Base-by-base conservation (phyloP, 768 basidiomycete genomes). In the Strobilomyces confusus region DNA sequence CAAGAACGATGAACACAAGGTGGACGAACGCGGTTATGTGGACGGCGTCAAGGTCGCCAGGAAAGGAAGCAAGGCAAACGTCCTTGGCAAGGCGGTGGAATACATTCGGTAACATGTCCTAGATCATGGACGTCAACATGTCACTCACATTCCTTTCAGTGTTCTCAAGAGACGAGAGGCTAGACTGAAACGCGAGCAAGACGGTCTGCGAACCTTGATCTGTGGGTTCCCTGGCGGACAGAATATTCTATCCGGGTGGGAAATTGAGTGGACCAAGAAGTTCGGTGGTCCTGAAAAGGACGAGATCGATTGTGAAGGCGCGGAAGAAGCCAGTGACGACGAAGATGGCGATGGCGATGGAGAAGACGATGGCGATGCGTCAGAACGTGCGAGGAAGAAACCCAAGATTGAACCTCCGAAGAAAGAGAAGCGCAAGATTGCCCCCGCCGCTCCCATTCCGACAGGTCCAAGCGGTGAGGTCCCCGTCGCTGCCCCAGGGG, bases 21-120 rank as follows among this genome's bases (percentile, higher is more conserved):
- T 89, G n/a, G 90, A 93, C 56, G 83, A 85, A 34, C 80, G 90
- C 4, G 92, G 92, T 4, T 92, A 86, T 59, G 86, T 93, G 3
- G 92, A 95, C 61, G 92, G 92, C n/a, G 89, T 95, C 64, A 89
- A 88, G 67, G 87, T 92, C 11, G 92, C 92, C 9, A 78, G 91
- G 54, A 95, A 93, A 71, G 89, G 89, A 68, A 89, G 86, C 71
- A 95, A 95, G 65, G 91, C 91, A 3, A 92, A 90, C 52, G 89
- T 95, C 6, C 78, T 95, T 11, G 90, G 87, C 33, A 95, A 94
- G 57, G 91, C 91, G 0, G 88, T 89, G 11, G 92, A 95, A 68
- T 95, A 95, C 65, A 95, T 95, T 57, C 72, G 75, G 79, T 86
- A 54, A 56, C 75, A 64, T 9, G 19, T 23, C 36, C 3, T 29